Base-by-base conservation (phyloP, 768 basidiomycete species). In the Suillus decipiens region DNA sequence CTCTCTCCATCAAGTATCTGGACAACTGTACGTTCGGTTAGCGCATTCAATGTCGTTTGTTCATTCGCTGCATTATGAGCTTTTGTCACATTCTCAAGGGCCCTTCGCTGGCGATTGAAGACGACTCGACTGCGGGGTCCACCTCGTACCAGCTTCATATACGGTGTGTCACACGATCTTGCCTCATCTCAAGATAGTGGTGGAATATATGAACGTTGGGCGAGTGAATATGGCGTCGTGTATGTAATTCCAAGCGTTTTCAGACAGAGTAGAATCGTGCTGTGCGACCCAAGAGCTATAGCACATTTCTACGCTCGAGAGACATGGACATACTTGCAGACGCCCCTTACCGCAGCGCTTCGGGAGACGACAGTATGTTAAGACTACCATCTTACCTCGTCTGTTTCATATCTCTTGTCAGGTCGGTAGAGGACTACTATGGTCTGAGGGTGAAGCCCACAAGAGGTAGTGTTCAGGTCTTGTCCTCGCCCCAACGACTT, bases 281-380 rank as follows among this genome's bases (percentile, higher is more conserved):
- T 73, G 19, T 74, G 76, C 50, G 84, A 84, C 64, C 80, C 80
- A 3, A 85, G 81, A 70, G 83, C 85, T 1, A 73, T 81, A 37
- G 73, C 77, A 1, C 82, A 86, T 66, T 81, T 83, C 61, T 83
- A 79, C 64, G 71, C 81, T 15, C 48, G 48, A 4, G 48, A 50
- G 8, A 17, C 28, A 17, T 28, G 48, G 48, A 76, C 74, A 0
- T 87, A 87, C 64, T 70, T 79, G 0, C 80, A 80, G 41, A 78
- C 77, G 0, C 72, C 70, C 3, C 66, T 79, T 17, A 63, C 71
- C 3, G 78, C 70, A 50, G 39, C 67, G 1, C 70, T 77, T 31
- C 72, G 81, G 0, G 78, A 78, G 3, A 0, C 14, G 2, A 19
- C 10, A 0, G 70, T 71, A 36, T 34, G 70, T 57, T 9, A 42